A percentile compares a stretch with the other conserved stretches of the same genome.
phyloP scores from a whole-genome alignment of 805 yeast genomes.

The Candida taoyuanica region DNA sequence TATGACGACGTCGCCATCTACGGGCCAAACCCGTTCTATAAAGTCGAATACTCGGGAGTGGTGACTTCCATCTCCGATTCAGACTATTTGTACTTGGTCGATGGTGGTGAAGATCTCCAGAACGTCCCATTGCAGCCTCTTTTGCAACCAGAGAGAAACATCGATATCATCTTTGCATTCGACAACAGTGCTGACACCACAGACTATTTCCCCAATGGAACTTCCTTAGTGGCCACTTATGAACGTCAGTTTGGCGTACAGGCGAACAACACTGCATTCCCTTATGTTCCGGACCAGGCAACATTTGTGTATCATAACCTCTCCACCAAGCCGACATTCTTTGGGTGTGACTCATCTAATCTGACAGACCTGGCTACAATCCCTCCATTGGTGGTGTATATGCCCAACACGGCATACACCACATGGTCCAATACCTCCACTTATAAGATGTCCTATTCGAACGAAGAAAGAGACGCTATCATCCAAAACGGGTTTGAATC shows the following conservation, averaged over 20 bases:
- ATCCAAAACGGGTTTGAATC: conserved; percentile 72
- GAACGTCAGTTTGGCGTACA: conserved; percentile 50
- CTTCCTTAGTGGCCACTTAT: conserved; percentile 52
- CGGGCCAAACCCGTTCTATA: conserved; percentile 66
- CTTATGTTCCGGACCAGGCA: conserved; percentile 71
- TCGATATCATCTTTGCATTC: conserved; percentile 62
- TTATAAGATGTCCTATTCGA: conserved; percentile 56
- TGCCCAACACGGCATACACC: conserved; percentile 68
- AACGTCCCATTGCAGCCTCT: conserved; percentile 63
- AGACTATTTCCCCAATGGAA: conserved; percentile 62
- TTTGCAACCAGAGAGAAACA: conserved; percentile 50
- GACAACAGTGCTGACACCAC: conserved; percentile 65
- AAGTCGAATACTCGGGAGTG: conserved; percentile 35
- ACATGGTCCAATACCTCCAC: conserved; percentile 69
- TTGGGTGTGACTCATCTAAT: conserved; percentile 73
- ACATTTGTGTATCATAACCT: conserved; percentile 58
- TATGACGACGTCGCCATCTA: conserved; percentile 68
- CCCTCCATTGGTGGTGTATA: conserved; percentile 73
- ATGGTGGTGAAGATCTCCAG: conserved; percentile 69
- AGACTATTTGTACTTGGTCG: conserved; percentile 49
- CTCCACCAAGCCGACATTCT: conserved; percentile 71
- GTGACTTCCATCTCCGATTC: conserved; percentile 35
- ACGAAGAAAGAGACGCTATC: conserved; percentile 52
- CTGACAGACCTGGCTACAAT: conserved; percentile 48
- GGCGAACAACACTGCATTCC: conserved; percentile 60